Base-by-base conservation (phyloP, 495 filamentous ascomycete species). In the Gamarada debralockiae region DNA sequence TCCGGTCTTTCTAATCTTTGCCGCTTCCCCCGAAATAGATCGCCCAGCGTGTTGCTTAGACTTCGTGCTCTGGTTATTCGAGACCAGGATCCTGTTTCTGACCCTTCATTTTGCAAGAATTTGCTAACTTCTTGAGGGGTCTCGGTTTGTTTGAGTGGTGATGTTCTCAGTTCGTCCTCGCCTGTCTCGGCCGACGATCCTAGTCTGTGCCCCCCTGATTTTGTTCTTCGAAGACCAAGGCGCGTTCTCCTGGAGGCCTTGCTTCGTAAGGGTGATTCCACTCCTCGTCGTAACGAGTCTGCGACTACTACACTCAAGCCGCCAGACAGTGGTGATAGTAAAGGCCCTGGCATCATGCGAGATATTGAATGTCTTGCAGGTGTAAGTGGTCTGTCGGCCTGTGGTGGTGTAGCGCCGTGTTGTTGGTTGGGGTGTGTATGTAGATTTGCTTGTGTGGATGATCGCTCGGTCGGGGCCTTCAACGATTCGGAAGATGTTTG, bases 291-390 rank as follows among this genome's bases (percentile, higher is more conserved):
- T 4, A 84, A 60, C 17, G 78, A 76, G 56, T 88, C 84, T 4
- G 81, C 83, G 5, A 84, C 79, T 2, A 84, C 74, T 2, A 75
- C 81, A 61, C 71, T 80, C 48, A 84, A 73, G 17, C 77, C 64
- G 13, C 73, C 73, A 0, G 80, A 82, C 0, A 84, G 65, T 4
- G 80, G 74, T 3, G 73, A 71, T 18, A 75, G 66, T 23, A 77
- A 61, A 4, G 73, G 74, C 17, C 70, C 73, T 14, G 77, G 80
- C 48, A 61, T 55, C 42, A 64, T 60, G 21, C 55, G 48, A 8
- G 62, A 57, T 39, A 67, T 55, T 5, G 63, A 62, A 33, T 64
- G 48, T 43, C 56, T 52, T 15, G 54, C 53, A 24, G 62, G 55
- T 10, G 59, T 63, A 24, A 52, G 38, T 24, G 59, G 54, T 37